phyloP scores from a whole-genome alignment of 805 yeast genomes.

The Cyberlindnera bimundalis region DNA sequence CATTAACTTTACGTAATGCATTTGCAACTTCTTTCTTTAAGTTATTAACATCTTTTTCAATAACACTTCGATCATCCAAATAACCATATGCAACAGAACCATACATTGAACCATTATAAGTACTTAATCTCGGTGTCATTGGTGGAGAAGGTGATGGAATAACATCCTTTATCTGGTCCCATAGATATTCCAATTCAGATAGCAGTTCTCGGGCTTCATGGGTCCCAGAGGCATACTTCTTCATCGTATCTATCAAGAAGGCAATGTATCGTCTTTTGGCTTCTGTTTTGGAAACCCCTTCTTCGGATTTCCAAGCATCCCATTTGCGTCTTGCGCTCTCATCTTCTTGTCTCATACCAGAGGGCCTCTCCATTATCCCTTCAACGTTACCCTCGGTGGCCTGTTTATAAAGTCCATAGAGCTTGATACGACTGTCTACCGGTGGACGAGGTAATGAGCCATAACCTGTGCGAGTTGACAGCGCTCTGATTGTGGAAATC shows the following conservation, averaged over 20 bases:
- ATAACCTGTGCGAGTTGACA: constrained; percentile 60
- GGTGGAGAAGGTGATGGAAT: constrained; percentile 24
- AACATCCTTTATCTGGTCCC: constrained; percentile 66
- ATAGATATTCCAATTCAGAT: constrained; percentile 63
- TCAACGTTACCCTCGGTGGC: constrained; percentile 82
- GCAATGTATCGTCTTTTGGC: constrained; percentile 73
- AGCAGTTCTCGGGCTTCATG: constrained; percentile 63
- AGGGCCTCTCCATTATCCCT: constrained; percentile 63
- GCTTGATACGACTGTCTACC: constrained; percentile 57
- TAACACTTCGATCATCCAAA: constrained; percentile 12
- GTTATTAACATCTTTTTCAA: constrained; percentile 20
- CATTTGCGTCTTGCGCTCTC: constrained; percentile 65
- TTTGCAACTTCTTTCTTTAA: constrained; percentile 26
- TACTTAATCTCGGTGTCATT: constrained; percentile 16
- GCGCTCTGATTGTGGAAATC: constrained; percentile 69
- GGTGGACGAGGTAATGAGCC: constrained; percentile 76
- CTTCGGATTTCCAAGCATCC: constrained; percentile 79
- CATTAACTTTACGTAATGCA: constrained; percentile 25
- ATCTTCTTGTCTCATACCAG: constrained; percentile 56
- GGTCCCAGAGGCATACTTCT: constrained; percentile 62
- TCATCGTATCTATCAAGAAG: constrained; percentile 69
- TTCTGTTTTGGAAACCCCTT: constrained; percentile 63
- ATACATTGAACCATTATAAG: constrained; percentile 11
- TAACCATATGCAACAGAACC: constrained; percentile 14
- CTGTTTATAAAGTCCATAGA: constrained; percentile 84